Percentiles rank a stretch among this genome's conserved stretches.
Conservation (phyloP, 306 rosid genomes). For the Astragalus membranaceus region DNA sequence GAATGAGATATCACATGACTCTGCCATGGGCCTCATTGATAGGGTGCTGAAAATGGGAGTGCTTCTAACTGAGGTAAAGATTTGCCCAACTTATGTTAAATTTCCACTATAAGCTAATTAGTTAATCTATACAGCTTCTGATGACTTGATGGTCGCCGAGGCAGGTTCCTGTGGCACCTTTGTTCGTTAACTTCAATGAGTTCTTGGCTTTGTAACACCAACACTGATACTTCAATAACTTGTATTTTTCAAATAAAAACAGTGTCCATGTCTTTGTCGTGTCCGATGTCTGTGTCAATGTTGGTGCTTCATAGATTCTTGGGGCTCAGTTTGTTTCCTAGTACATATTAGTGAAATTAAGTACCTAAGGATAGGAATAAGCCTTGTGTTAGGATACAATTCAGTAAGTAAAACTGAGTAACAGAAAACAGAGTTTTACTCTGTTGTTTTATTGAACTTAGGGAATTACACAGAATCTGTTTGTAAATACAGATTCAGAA, state of each 20-base stretch:
- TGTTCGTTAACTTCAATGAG: not conserved
- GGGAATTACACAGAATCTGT: too few species aligned
- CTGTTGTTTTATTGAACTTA: too few species aligned
- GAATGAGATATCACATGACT: constrained; percentile 84
- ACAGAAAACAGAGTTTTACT: too few species aligned
- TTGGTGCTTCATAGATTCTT: too few species aligned
- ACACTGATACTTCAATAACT: too few species aligned
- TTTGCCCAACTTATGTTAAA: not conserved
- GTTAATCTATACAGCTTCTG: not conserved
- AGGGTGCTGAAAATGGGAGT: constrained; percentile 71
- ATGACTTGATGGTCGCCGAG: not conserved
- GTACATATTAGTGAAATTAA: not conserved
- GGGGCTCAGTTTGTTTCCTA: not conserved
- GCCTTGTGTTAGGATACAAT: too few species aligned
- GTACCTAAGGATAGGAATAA: not conserved
- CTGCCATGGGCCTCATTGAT: constrained; percentile 74
- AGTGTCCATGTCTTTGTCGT: too few species aligned
- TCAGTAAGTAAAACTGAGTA: too few species aligned
- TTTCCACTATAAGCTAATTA: not conserved
- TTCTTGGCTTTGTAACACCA: too few species aligned
- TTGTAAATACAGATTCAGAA: too few species aligned
- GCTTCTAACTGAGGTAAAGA: constrained; percentile 78
- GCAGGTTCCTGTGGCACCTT: not conserved
- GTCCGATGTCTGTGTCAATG: too few species aligned
- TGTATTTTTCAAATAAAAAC: too few species aligned